Conservation (phyloP, 257 asterid genomes). For the Solanum etuberosum region DNA sequence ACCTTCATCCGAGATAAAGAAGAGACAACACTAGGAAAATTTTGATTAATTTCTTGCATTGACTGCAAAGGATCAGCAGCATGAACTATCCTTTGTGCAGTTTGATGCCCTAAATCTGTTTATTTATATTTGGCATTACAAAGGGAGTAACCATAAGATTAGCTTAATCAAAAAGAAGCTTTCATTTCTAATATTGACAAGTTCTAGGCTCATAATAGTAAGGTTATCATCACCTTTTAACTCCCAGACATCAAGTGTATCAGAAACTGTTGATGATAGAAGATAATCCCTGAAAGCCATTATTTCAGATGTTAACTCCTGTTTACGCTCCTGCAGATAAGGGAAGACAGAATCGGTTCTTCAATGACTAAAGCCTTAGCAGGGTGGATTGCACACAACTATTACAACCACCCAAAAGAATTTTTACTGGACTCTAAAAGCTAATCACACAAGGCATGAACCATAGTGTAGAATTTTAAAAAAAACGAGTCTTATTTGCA, state of each 20-base stretch:
- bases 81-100: conserved; percentile 93
- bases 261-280: conserved; percentile 80
- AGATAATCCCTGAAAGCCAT: conserved; percentile 98
- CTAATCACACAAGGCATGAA: not conserved
- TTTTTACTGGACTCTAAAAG: not conserved
- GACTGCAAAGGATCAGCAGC: conserved; percentile 94
- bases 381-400: not conserved
- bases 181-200: not conserved
- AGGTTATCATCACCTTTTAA: conserved; percentile 55
- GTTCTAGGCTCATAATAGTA: not conserved
- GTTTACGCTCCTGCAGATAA: conserved; percentile 78
- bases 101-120: conserved; percentile 95
- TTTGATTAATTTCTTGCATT: conserved; percentile 95
- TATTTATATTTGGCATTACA: not conserved
- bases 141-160: not conserved
- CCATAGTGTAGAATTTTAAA: not conserved
- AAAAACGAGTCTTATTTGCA: not conserved
- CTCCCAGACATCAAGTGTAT: conserved; percentile 91
- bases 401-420: not conserved
- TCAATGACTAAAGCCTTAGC: conserved; percentile 1
- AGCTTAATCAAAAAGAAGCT: not conserved
- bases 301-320: conserved; percentile 82
- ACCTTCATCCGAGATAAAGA: conserved; percentile 96
- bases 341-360: conserved; percentile 3
- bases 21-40: conserved; percentile 90